phyloP scores from a whole-genome alignment of 1,284 basidiomycete genomes.

The Cutaneotrichosporon cyanovorans region DNA sequence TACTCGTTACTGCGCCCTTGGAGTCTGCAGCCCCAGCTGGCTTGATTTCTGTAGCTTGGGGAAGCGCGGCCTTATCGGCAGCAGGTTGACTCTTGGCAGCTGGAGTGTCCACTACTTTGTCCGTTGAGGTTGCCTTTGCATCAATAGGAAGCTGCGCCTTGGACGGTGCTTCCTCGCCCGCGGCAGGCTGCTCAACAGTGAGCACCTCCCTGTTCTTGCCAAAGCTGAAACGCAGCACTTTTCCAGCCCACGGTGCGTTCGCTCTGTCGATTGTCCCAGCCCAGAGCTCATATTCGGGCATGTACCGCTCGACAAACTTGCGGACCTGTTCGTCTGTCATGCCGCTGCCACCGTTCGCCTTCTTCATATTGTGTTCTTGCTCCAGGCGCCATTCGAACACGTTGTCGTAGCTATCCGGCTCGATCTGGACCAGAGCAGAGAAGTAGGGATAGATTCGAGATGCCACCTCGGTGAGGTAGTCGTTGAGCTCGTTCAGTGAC shows the following conservation, averaged over 20 bases:
- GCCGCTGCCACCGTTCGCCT: conserved; percentile 68
- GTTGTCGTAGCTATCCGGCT: conserved; percentile 31
- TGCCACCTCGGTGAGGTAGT: conserved; percentile 23
- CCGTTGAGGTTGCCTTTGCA: no score
- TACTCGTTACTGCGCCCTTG: no score
- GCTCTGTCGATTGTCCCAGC: conserved; percentile 13
- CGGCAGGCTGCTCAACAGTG: conserved; percentile 4
- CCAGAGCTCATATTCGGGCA: conserved; percentile 36
- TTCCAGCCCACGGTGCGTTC: conserved; percentile 25
- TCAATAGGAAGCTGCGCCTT: no score
- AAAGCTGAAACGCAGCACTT: conserved; percentile 26
- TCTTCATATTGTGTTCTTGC: conserved; percentile 83
- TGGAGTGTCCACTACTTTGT: no score
- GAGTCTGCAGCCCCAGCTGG: no score
- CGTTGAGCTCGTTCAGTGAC: conserved; percentile 26
- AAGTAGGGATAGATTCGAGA: conserved; percentile 27
- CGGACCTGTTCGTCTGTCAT: conserved; percentile 78
- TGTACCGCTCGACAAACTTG: conserved; percentile 51
- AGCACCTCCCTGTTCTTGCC: conserved; percentile 34
- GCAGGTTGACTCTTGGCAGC: no score
- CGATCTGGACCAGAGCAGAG: conserved; percentile 26
- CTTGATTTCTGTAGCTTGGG: no score
- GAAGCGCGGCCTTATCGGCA: no score
- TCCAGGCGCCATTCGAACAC: conserved; percentile 62
- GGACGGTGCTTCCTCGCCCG: no score